phyloP scores from a whole-genome alignment of 2,329 filamentous ascomycete genomes.

The Phyllosticta citriasiana region DNA sequence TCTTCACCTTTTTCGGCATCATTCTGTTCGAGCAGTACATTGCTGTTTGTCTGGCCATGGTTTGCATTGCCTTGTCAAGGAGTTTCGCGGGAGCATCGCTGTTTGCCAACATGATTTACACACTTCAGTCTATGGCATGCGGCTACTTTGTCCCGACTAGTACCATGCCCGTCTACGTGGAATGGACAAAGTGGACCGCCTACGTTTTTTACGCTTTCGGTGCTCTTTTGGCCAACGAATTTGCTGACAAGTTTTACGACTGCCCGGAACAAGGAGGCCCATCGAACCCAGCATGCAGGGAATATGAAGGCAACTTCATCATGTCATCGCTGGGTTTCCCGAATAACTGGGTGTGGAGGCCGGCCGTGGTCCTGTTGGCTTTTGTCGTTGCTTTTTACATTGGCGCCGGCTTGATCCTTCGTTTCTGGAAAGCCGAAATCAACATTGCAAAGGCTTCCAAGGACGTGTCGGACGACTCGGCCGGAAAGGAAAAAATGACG shows the following conservation, averaged over 20 bases:
- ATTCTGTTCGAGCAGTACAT: conserved; percentile 63
- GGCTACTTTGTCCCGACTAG: conserved; percentile 68
- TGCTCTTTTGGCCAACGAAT: conserved; percentile 63
- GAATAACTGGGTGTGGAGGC: conserved; percentile 54
- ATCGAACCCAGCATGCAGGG: conserved; percentile 53
- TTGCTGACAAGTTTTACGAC: conserved; percentile 60
- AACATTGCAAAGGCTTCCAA: conserved; percentile 54
- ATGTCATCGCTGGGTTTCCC: conserved; percentile 61
- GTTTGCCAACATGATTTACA: conserved; percentile 63
- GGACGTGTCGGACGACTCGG: conserved; percentile 48
- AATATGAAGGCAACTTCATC: conserved; percentile 61
- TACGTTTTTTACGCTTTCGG: conserved; percentile 63
- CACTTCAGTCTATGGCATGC: conserved; percentile 63
- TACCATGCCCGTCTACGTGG: conserved; percentile 65
- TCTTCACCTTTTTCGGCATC: conserved; percentile 63
- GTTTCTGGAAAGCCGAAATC: conserved; percentile 58
- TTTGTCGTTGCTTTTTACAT: conserved; percentile 56
- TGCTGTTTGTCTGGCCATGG: conserved; percentile 59
- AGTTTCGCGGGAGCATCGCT: conserved; percentile 62
- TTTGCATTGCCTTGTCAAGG: conserved; percentile 54
- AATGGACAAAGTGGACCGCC: conserved; percentile 63
- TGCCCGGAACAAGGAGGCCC: conserved; percentile 56
- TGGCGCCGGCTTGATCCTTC: conserved; percentile 51
- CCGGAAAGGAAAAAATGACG: conserved; percentile 60
- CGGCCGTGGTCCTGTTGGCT: conserved; percentile 52